Base-by-base conservation (phyloP, 148 eudicot species). In the Fagopyrum tataricum region DNA sequence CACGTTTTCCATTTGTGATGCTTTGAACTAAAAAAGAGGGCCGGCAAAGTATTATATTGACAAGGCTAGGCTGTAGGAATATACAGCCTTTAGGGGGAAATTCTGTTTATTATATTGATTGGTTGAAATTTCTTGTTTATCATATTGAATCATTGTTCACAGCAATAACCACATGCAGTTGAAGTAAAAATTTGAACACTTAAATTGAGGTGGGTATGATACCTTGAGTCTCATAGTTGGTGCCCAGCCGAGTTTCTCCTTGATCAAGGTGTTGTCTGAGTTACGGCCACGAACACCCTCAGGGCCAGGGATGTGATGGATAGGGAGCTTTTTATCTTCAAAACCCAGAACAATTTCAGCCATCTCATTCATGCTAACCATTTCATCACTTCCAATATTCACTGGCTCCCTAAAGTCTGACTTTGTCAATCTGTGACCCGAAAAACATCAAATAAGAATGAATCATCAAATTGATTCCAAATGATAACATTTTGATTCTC, bases 311-410 rank as follows among this genome's bases (percentile, higher is more conserved):
- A 93, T 93, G 79, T 91, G 98, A 44, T 94, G 93, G 74, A 94
- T 94, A 0, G 93, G 93, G 58, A 94, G 86, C 74, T 88, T 89
- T 84, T 80, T 91, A 24, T 88, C 66, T 66, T 91, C 97, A 64
- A 94, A 94, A 80, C 97, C 82, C 24, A 88, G 88, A 72, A 94
- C 93, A 43, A 89, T 94, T 79, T 94, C 97, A 55, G 98, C 98
- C 98, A 94, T 91, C 82, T 88, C 96, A 56, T 94, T 94, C 97
- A 94, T 94, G 87, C 98, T 91, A 51, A 94, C 97, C 96, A 91
- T 91, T 85, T 94, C 98, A 76, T 94, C 97, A 73, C 98, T 91
- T 80, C 98, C 98, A 46, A 93, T 93, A 53, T 93, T 91, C 73
- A 93, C 95, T 46, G 97, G 97, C 79, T 93, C 98, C 58, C 86